phyloP scores from a whole-genome alignment of 371 early-diverging fungal species.

The Conidiobolus incongruus region DNA sequence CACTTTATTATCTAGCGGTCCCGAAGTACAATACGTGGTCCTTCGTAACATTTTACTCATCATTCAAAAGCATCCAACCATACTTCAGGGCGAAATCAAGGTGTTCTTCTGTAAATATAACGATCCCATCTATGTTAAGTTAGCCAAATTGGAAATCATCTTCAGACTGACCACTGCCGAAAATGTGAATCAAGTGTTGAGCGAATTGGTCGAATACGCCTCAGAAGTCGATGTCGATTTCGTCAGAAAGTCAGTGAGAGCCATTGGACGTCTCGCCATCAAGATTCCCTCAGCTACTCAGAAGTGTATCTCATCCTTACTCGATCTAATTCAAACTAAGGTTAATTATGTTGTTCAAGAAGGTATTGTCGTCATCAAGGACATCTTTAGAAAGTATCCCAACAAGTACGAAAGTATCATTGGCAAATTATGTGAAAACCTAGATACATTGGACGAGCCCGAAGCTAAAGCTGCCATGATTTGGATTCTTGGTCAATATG shows the following conservation, averaged over 20 bases:
- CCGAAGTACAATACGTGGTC: slow-evolving; percentile 93
- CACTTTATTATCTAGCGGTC: slow-evolving; percentile 64
- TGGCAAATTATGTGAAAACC: slow-evolving; percentile 63
- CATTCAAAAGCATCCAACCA: slow-evolving; percentile 74
- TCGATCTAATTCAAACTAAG: slow-evolving; percentile 76
- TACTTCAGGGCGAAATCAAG: slow-evolving; percentile 70
- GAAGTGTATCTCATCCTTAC: slow-evolving; percentile 58
- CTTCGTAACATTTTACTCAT: slow-evolving; percentile 89
- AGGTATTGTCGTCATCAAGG: slow-evolving; percentile 78
- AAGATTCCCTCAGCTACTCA: slow-evolving; percentile 77
- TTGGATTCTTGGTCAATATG: slow-evolving; percentile 95
- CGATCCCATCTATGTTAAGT: slow-evolving; percentile 92
- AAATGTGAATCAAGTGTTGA: slow-evolving; percentile 76
- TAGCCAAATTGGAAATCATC: slow-evolving; percentile 89
- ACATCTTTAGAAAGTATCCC: slow-evolving; percentile 87
- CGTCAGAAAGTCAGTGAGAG: slow-evolving; percentile 72
- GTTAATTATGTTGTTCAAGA: slow-evolving; percentile 85
- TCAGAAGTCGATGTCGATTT: slow-evolving; percentile 95
- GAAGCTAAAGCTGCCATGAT: slow-evolving; percentile 83
- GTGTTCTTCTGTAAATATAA: too few species aligned
- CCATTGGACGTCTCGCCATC: slow-evolving; percentile 83
- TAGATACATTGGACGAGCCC: slow-evolving; percentile 76
- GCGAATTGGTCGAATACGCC: slow-evolving; percentile 87
- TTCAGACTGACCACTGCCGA: slow-evolving; percentile 58
- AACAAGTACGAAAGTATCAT: slow-evolving; percentile 70